A percentile compares a stretch with the other conserved stretches of the same genome.
Evolutionary conservation across 164 flowering plant genomes (phyloP).

Genomic region (Liquidambar formosana): DNA sequence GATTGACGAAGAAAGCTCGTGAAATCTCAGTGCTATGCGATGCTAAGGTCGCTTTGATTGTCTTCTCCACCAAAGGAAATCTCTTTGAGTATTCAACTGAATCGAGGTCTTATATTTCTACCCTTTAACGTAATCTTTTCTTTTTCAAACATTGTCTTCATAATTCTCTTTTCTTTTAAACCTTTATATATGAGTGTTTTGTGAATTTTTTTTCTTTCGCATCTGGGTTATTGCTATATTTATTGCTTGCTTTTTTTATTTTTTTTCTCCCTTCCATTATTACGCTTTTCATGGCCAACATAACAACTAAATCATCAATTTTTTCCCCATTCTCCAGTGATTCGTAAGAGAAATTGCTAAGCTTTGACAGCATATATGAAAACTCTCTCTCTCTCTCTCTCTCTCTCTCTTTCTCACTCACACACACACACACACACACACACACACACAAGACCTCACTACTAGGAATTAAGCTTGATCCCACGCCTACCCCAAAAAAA

Average conservation of each 20-base stretch:
- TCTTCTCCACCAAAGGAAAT: conserved; percentile 49
- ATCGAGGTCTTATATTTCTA: conserved; percentile 31
- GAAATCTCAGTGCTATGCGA: conserved; percentile 58
- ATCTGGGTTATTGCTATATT: not conserved
- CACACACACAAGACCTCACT: no score
- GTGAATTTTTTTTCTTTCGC: not conserved
- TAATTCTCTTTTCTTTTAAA: no score
- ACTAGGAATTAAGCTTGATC: no score
- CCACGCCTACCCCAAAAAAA: no score
- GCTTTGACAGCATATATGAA: no score
- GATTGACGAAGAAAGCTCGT: conserved; percentile 50
- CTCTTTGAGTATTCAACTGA: conserved; percentile 45
- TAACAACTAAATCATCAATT: not conserved
- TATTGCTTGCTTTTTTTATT: not conserved
- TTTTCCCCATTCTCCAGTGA: no score
- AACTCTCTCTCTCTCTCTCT: no score
- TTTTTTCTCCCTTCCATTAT: no score
- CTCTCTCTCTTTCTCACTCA: not conserved
- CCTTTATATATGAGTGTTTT: not conserved
- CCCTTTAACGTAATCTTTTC: not conserved
- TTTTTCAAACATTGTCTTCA: not conserved
- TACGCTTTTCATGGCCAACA: not conserved
- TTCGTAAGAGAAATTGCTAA: no score
- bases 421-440: not conserved
- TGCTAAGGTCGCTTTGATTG: conserved; percentile 51